Conservation (phyloP, 129 eudicot species). For the Tagetes erecta region DNA sequence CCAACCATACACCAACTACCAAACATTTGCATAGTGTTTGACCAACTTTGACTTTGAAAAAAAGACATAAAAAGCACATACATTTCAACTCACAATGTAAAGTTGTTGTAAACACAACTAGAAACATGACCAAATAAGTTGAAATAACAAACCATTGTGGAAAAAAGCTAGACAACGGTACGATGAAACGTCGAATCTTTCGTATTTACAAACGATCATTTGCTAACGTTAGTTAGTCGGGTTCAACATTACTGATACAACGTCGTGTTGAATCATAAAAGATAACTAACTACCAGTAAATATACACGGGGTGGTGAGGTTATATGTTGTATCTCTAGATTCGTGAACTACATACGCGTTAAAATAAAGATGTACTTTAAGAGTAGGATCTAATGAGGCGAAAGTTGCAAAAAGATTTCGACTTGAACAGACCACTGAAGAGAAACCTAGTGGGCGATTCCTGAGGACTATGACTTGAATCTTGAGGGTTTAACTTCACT, state of each 20-base stretch:
- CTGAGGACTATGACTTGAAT: conserved; percentile 52
- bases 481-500: conserved; percentile 67
- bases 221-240: background rate
- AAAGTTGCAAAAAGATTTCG: conserved; percentile 81
- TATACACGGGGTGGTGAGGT: conserved; percentile 2
- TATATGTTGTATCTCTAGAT: background rate
- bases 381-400: conserved; percentile 89
- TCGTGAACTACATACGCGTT: background rate
- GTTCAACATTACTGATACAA: conserved; percentile 17
- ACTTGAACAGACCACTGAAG: conserved; percentile 90
- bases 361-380: conserved; percentile 11
- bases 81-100: background rate
- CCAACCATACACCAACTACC: conserved; percentile 30
- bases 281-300: background rate
- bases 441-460: conserved; percentile 93
- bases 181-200: background rate
- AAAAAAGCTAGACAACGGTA: background rate
- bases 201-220: conserved; percentile 25
- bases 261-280: conserved; percentile 19
- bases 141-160: background rate
- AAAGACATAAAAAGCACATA: background rate
- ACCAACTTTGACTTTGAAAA: conserved; percentile 34
- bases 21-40: conserved; percentile 20
- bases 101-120: background rate
- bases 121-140: background rate